Base-by-base conservation (phyloP, 106 monocot species). In the Allium fistulosum region DNA sequence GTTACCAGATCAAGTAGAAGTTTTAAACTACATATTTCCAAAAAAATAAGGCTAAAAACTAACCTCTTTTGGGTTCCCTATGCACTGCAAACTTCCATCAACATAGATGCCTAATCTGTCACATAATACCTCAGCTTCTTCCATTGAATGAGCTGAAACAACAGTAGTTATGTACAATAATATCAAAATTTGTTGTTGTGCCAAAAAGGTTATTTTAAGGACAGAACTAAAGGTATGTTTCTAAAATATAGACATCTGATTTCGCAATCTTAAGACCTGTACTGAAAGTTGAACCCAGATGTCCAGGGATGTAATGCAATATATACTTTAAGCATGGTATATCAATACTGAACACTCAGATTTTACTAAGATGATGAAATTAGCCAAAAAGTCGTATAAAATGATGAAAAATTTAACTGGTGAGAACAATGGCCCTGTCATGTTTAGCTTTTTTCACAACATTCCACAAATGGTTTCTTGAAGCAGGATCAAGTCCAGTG, bases 401-500 rank as follows among this genome's bases (percentile, higher is more conserved):
- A 26, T 52, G 12, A 13, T 15, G 49, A 64, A 55, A 16, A 68
- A 62, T 14, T 57, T 16, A 83, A 92, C 92, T 92, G 58, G 92
- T 85, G 10, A 89, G 81, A 73, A 89, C 80, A n/a, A 89, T 86
- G n/a, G 93, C 81, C 26, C 80, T 70, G 58, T 80, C 57, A 26
- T 68, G 61, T 69, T 93, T 93, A 0, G 89, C 89, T 9, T 49
- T 62, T 70, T 71, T 86, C 16, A 93, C 65, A 14, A 76, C 86
- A 61, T 86, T 76, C 86, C 93, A 89, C 27, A 93, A 61, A 57
- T 62, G 55, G 51, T 78, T 81, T 75, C 89, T 89, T 71, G 93
- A 89, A 59, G 86, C 80, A 1, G 93, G 93, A 76, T 93, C 93
- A 49, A 93, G 66, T 13, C 89, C 89, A 4, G 89, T 89, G 57